Evolutionary conservation across 139 green algal genomes (phyloP).

Genomic region (Pleodorina starrii): DNA sequence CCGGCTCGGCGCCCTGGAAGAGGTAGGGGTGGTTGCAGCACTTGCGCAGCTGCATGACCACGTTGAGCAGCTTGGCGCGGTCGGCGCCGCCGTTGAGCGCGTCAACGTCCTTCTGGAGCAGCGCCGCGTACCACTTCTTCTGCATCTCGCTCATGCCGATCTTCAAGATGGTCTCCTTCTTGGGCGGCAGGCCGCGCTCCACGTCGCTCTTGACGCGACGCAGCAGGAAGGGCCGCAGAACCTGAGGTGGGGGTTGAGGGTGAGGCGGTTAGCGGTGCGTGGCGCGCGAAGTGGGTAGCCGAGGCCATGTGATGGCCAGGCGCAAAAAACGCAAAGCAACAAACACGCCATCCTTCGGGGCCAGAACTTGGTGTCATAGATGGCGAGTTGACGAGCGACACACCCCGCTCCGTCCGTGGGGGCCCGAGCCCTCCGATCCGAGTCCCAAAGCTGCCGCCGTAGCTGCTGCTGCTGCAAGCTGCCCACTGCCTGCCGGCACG

Average conservation of each 20-base stretch:
- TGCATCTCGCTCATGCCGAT: slow-evolving; percentile 98
- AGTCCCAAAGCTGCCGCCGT: too few relatives aligned
- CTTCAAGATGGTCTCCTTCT: slow-evolving; percentile 99
- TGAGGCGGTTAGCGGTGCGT: too few relatives aligned
- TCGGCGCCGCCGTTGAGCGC: slow-evolving; percentile 88
- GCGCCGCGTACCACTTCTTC: slow-evolving; percentile 88
- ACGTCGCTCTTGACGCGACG: slow-evolving; percentile 97
- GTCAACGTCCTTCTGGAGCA: slow-evolving; percentile 97
- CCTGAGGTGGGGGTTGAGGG: too few relatives aligned
- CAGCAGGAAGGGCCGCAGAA: slow-evolving; percentile 98
- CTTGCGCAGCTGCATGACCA: slow-evolving; percentile 99
- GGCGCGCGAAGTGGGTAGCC: too few relatives aligned
- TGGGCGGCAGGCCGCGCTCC: slow-evolving; percentile 95
- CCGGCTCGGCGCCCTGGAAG: slow-evolving; percentile 93
- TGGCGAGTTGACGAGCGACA: neutral
- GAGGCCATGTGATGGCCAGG: too few relatives aligned
- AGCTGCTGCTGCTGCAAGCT: too few relatives aligned
- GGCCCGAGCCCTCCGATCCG: too few relatives aligned
- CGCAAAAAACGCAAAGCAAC: too few relatives aligned
- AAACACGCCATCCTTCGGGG: too few relatives aligned
- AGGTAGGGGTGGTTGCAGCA: slow-evolving; percentile 99
- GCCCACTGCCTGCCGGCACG: too few relatives aligned
- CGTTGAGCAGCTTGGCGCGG: slow-evolving; percentile 96
- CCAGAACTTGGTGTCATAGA: too few relatives aligned
- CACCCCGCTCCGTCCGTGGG: too few relatives aligned